Percentiles rank a stretch among this genome's conserved stretches.
These are phyloP conservation scores for Helotiales sp. DNA, from an alignment of 2,329 filamentous ascomycete genomes.

Conservation along the genomic window DNA sequence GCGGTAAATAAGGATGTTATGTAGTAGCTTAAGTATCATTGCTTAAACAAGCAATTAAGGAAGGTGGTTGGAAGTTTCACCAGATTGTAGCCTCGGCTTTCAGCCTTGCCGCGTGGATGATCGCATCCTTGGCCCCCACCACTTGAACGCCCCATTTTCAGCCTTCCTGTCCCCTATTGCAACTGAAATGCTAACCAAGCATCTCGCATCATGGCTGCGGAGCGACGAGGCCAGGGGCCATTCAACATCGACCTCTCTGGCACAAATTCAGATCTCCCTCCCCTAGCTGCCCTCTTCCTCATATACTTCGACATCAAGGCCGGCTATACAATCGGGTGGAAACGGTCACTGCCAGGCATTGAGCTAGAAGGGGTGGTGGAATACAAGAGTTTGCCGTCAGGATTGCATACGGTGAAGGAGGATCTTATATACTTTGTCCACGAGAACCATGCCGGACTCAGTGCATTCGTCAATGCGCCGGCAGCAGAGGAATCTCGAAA, in stretches of 20 bases:
- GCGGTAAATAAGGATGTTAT: too few species aligned
- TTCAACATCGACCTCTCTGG: constrained; percentile 33
- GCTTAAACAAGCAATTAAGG: too few species aligned
- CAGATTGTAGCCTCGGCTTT: constrained; percentile 7
- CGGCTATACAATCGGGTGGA: constrained; percentile 90
- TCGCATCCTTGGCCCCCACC: background rate
- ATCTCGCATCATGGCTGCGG: constrained; percentile 31
- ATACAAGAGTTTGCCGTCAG: constrained; percentile 94
- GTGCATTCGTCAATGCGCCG: constrained; percentile 84
- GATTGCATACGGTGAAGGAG: constrained; percentile 81
- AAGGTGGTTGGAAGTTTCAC: too few species aligned
- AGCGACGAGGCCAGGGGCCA: constrained; percentile 35
- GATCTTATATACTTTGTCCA: constrained; percentile 96
- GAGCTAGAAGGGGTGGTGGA: constrained; percentile 85
- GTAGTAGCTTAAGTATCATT: too few species aligned
- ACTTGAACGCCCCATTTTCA: background rate
- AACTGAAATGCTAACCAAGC: constrained; percentile 17
- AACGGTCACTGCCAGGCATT: constrained; percentile 68
- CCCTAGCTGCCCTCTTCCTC: constrained; percentile 78
- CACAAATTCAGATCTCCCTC: constrained; percentile 49
- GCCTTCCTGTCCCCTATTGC: constrained; percentile 2
- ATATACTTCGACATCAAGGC: constrained; percentile 92
- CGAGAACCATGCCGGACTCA: constrained; percentile 79
- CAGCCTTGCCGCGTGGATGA: constrained; percentile 2
- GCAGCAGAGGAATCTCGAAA: constrained; percentile 79